Base-by-base conservation (phyloP, 805 yeast species). In the Peterozyma toletana region DNA sequence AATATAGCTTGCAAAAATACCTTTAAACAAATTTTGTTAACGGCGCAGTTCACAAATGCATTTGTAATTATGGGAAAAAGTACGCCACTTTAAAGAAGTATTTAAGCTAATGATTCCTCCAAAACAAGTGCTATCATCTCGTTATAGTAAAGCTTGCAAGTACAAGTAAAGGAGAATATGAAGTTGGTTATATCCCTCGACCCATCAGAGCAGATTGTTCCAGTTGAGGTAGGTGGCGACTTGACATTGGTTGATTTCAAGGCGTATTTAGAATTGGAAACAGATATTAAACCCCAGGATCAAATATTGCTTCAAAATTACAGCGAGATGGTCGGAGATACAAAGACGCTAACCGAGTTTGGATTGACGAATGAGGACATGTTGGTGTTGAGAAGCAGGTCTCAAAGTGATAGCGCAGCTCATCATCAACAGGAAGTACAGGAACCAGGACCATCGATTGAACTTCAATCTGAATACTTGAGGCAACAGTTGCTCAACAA, bases 221-320 rank as follows among this genome's bases (percentile, higher is more conserved):
- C 64, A 3, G 70, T 86, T 1, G 96, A 88, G 42, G 72, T 87
- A 4, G 74, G 86, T 3, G 75, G 66, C 1, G 83, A 81, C 11
- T 72, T 88, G 68, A 58, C 78, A 0, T 57, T 88, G 9, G 67
- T 59, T 11, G 96, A 89, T 57, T 72, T 90, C 50, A 71, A 76
- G 47, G 95, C 91, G 0, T 78, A 83, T 50, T 56, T 89, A 9
- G 83, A 81, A 48, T 78, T 83, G 1, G 96, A 87, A 54, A 73
- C 88, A 9, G 71, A 67, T 11, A 71, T 83, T 41, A 63, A 67
- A 10, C 62, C 72, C 3, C 53, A 57, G 0, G 53, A 62, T 13
- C 85, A 83, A 54, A 59, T 66, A n/a, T 52, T 87, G 39, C 56
- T 66, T 17, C 67, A 66, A 52, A 71, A 80, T 48, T 73, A 74